Evolutionary conservation across 2,329 filamentous ascomycete species (phyloP).

Genomic region (Teratosphaeria destructans): DNA sequence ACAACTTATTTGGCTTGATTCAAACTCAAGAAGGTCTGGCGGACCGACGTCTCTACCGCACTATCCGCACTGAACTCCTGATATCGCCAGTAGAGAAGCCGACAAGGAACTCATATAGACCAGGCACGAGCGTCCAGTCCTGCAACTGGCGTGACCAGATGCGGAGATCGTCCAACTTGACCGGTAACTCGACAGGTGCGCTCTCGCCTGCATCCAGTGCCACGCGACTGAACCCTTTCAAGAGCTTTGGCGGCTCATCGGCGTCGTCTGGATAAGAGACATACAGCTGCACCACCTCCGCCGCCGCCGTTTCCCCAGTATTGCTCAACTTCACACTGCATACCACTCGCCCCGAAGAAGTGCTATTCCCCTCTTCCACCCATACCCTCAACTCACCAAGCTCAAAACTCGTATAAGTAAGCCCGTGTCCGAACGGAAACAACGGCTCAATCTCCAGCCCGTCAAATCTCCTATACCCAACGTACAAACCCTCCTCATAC

Average conservation of each 20-base stretch:
- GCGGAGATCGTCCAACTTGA: not conserved
- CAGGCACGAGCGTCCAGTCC: not conserved
- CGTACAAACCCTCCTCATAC: slow-evolving; percentile 57
- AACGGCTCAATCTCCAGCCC: slow-evolving; percentile 47
- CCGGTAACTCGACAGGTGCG: not conserved
- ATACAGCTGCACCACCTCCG: slow-evolving; percentile 59
- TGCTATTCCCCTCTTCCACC: slow-evolving; percentile 34
- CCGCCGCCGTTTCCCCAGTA: slow-evolving; percentile 45
- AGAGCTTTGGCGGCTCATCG: not conserved
- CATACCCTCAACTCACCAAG: slow-evolving; percentile 45
- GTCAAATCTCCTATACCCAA: slow-evolving; percentile 67
- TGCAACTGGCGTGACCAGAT: not conserved
- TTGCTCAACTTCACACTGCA: slow-evolving; percentile 45
- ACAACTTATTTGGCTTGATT: too few relatives aligned
- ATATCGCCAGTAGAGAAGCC: not conserved
- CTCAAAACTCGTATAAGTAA: slow-evolving; percentile 65
- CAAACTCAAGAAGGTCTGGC: not conserved
- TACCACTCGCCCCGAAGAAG: slow-evolving; percentile 36
- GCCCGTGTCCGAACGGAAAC: slow-evolving; percentile 68
- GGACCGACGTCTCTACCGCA: not conserved
- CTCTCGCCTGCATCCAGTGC: not conserved
- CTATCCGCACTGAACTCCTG: not conserved
- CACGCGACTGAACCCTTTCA: not conserved
- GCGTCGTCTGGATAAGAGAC: slow-evolving; percentile 25
- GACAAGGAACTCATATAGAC: not conserved